Evolutionary conservation across 2,329 filamentous ascomycete genomes (phyloP), one percentile per base, ranked within the genome.

Genomic region (Biscogniauxia sp.): DNA sequence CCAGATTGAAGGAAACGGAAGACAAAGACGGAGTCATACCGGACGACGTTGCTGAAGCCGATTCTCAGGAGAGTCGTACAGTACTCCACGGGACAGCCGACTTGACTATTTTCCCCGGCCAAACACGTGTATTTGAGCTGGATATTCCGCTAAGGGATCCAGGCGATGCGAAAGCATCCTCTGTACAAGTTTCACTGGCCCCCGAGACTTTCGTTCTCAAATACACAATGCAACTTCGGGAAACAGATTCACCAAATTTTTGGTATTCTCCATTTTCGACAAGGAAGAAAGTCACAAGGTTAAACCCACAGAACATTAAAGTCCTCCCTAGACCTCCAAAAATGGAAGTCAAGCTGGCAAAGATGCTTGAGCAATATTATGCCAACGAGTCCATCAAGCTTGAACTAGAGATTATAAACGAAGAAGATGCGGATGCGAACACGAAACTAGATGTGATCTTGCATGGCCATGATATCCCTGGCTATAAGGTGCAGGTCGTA

Each of bases 241-340:
- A 78, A 4, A 74, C 74, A 9, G 77, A 74, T 20, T 71, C 73
- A 1, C 70, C 76, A 17, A 76, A 79, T 49, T 72, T 81, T 1
- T 88, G 86, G 85, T 83, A 82, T 60, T 74, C 79, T 2, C 73
- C 77, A 6, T 74, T 75, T 2, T 75, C 77, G 15, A 72, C 74
- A 0, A 80, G 75, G 56, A 81, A 80, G 61, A 79, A 76, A 26
- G 73, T 84, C 20, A 75, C 80, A 26, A 80, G 85, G 8, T 66
- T 75, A 11, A 79, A 83, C 53, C 77, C 84, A 8, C 79, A 84
- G 37, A 78, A 79, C 1, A 84, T 96, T 59, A 88, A 86, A 59
- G 87, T 99, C 23, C 82, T 93, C 57, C 94, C 95, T 1, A 91
- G 96, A 66, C 95, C 94, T 26, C 95, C 95, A 0, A 98, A 97